phyloP scores from a whole-genome alignment of 257 asterid species.

The Solanum tarapatanum region DNA sequence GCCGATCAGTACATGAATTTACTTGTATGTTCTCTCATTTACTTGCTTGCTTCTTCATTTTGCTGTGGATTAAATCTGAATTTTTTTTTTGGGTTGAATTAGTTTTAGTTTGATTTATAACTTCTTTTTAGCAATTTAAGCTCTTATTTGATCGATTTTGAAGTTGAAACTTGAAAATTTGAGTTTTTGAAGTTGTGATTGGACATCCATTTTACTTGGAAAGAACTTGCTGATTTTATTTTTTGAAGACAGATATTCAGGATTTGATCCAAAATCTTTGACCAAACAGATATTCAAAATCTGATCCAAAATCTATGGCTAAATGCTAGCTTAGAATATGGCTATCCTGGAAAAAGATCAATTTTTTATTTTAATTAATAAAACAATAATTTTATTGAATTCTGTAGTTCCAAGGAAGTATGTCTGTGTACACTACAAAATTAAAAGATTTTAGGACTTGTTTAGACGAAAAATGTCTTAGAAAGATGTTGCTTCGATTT shows the following conservation, averaged over 20 bases:
- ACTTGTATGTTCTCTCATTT: conserved; percentile 35
- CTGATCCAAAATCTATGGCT: not conserved
- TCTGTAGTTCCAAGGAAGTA: not conserved
- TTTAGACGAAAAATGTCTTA: not conserved
- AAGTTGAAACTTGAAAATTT: not conserved
- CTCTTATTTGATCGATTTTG: not conserved
- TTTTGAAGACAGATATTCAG: not conserved
- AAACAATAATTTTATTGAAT: not conserved
- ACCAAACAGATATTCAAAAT: not conserved
- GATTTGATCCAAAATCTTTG: not conserved
- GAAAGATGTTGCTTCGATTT: not conserved
- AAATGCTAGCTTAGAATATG: not conserved
- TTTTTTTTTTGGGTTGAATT: not conserved
- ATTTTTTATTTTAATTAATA: not conserved
- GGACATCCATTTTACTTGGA: not conserved
- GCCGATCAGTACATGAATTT: conserved; percentile 97
- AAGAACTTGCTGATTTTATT: not conserved
- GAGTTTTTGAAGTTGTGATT: not conserved
- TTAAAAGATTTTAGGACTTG: not conserved
- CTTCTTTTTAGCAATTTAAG: not conserved
- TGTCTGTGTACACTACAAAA: not conserved
- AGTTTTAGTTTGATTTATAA: not conserved
- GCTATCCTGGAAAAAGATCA: not conserved
- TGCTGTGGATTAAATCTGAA: not conserved
- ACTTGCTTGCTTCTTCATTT: not conserved